Conservation (phyloP, 1,284 basidiomycete species). For the Tilletia indica region DNA sequence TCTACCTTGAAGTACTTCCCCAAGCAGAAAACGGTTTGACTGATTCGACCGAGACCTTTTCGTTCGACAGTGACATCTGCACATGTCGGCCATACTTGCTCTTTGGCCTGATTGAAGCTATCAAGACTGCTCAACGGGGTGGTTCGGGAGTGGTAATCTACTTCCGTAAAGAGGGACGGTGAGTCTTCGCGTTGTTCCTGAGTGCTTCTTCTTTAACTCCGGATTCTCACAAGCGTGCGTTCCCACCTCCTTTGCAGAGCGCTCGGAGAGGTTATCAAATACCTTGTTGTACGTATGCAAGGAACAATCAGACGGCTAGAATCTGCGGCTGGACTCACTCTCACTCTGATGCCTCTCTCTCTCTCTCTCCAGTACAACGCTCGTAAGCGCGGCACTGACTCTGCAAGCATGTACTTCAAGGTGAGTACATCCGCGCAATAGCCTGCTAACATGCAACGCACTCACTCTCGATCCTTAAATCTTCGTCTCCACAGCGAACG, state of each 20-base stretch:
- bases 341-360: background rate
- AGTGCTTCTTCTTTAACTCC: no score
- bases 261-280: constrained; percentile 71
- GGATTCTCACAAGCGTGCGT: no score
- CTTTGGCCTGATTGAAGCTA: constrained; percentile 90
- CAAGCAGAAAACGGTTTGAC: constrained; percentile 65
- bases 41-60: constrained; percentile 67
- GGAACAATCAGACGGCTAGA: no score
- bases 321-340: background rate
- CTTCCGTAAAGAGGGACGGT: constrained; percentile 82
- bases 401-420: constrained; percentile 88
- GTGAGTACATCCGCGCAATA: background rate
- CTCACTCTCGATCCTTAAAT: no score
- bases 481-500: constrained; percentile 62
- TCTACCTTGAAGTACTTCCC: background rate
- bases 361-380: constrained; percentile 74
- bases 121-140: constrained; percentile 78
- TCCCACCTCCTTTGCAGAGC: constrained; percentile 60
- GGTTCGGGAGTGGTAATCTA: constrained; percentile 91
- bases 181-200: background rate
- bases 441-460: no score
- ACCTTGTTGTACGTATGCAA: constrained; percentile 26
- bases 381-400: constrained; percentile 88
- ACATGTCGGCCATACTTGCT: constrained; percentile 86
- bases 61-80: constrained; percentile 72